Conservation (phyloP, 257 asterid genomes). For the Solanum peruvianum region DNA sequence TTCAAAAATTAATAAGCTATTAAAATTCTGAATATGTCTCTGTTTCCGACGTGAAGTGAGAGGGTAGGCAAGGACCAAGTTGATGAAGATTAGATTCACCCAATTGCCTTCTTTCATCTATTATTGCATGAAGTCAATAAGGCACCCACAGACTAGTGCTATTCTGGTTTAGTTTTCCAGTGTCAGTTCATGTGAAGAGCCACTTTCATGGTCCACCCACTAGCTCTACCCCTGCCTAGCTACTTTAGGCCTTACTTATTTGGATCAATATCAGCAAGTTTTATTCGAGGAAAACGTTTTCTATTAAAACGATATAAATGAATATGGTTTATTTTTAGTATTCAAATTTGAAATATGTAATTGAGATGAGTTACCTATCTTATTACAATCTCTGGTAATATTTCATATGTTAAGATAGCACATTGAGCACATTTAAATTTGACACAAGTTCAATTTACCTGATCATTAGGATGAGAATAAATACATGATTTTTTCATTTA, state of each 20-base stretch:
- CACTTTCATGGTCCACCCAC: not conserved
- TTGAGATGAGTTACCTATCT: not conserved
- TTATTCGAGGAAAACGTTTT: not conserved
- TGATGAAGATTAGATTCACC: not conserved
- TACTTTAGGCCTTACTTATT: not conserved
- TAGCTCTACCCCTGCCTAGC: not conserved
- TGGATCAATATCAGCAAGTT: not conserved
- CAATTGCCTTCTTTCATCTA: not conserved
- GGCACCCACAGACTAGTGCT: not conserved
- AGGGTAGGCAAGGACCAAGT: not conserved
- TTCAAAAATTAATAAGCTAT: not conserved
- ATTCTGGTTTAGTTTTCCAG: not conserved
- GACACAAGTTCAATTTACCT: not conserved
- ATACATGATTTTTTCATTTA: not conserved
- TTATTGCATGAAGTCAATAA: not conserved
- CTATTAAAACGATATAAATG: not conserved
- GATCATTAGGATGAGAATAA: not conserved
- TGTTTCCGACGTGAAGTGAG: too few relatives aligned
- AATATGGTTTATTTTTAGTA: not conserved
- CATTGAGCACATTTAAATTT: not conserved
- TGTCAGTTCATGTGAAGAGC: not conserved
- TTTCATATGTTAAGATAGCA: not conserved
- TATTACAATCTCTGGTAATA: not conserved
- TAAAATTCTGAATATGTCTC: not conserved
- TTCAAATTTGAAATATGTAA: accelerated